Evolutionary conservation across 1,284 basidiomycete species (phyloP), one percentile per base, ranked within the genome.

Genomic region (Apiotrichum siamense): DNA sequence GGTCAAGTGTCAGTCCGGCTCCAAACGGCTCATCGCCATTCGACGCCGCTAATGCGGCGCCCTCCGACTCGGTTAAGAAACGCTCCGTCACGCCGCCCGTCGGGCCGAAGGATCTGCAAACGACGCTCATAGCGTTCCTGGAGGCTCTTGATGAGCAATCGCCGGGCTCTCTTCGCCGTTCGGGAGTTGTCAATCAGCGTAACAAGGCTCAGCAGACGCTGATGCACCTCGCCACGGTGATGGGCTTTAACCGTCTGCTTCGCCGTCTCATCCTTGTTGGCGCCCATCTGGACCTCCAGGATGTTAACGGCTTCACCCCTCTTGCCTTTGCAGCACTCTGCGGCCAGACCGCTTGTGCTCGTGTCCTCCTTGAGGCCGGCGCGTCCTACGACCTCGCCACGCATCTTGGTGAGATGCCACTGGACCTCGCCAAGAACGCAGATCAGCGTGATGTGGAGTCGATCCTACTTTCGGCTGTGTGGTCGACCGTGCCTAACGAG

Each of bases 231-330:
- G 86, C 93, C 1, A 79, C 84, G 1, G 84, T 89, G 63, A 81
- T 92, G 59, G 85, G 86, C 38, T 90, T 90, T 74, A 77, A 82
- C 24, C 77, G 80, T 2, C 79, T 98, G 15, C 81, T 84, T 11
- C 72, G 77, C 33, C 87, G 87, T 66, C 78, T 98, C 44, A 75
- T 96, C 45, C 72, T 77, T 1, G 85, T 82, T 45, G 83, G 81
- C 15, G 84, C 85, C 27, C 87, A 92, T 61, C 62, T 92, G 41
- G 89, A 97, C 67, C 80, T 81, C 3, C 83, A 88, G 50, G 96
- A 98, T 72, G 78, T 81, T 54, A 96, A 91, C 67, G 94, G 94
- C 7, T 91, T 81, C 66, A 97, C 93, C 0, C 83, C 94, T 0
- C 76, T 97, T 32, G 89, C 94, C 68, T 86, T 94, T 65, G 88